Base-by-base conservation (phyloP, 2,329 filamentous ascomycete species). In the Fusarium sp. region DNA sequence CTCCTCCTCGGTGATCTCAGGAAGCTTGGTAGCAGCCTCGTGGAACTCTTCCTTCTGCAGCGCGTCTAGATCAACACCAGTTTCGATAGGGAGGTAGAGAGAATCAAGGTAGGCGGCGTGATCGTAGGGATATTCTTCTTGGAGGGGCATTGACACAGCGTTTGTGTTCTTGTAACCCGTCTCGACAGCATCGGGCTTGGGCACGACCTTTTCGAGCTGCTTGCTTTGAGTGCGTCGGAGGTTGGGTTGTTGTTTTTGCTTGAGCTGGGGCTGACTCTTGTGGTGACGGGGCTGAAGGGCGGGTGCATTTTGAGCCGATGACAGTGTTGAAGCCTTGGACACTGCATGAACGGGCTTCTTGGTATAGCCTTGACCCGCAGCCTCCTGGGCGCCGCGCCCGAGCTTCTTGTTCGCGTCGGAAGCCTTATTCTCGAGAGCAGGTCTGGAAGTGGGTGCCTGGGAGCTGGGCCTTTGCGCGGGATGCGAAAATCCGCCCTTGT, bases 211-310 rank as follows among this genome's bases (percentile, higher is more conserved):
- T 35, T 82, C 81, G 23, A 84, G 72, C 66, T 84, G 81, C 72
- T 82, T 84, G 82, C 86, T 87, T 71, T 88, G 85, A 1, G 85
- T 87, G 57, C 83, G 82, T 59, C 85, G 82, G 35, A 87, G 79
- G 45, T 77, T 80, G 23, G 83, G 75, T 32, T 80, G 85, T 60
- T 85, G 83, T 56, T 85, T 83, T 54, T 79, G 73, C 72, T 87
- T 87, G 59, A 90, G 83, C 64, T 86, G 84, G 13, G 88, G 88
- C 79, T 90, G 88, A 77, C 87, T 89, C 79, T 86, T 88, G 81
- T 87, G 82, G 59, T 89, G 88, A 37, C 88, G 87, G 68, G 84
- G 83, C 63, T 84, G 82, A 32, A 80, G 76, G 37, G 80, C 68
- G 54, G 77, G 71, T 23, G 73, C 69, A 57, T 81, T 77, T 13